phyloP scores from a whole-genome alignment of 2,329 filamentous ascomycete species.

The Zymoseptoria brevis region DNA sequence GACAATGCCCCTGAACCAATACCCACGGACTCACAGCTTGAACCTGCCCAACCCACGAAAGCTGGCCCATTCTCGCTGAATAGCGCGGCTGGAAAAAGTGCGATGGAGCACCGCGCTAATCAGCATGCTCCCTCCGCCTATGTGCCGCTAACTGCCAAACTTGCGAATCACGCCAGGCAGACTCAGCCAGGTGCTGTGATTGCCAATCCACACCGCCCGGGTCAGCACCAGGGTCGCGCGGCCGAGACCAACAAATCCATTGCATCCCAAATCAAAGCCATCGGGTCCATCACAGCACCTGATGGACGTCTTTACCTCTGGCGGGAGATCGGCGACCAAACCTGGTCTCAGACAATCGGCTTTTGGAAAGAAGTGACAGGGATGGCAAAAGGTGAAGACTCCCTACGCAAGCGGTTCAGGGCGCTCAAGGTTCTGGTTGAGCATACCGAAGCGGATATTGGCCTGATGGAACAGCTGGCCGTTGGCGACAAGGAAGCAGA shows the following conservation, averaged over 20 bases:
- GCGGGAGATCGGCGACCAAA: conserved; percentile 8
- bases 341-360: conserved; percentile 4
- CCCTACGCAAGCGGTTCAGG: conserved; percentile 6
- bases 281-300: neutral
- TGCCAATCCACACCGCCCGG: neutral
- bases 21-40: neutral
- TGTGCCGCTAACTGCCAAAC: neutral
- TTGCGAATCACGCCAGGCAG: neutral
- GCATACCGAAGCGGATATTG: neutral
- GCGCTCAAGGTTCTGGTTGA: conserved; percentile 6
- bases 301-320: conserved; percentile 1
- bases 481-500: conserved; percentile 6
- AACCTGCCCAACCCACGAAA: neutral
- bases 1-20: neutral
- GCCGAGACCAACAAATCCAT: neutral
- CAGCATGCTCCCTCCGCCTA: neutral
- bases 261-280: neutral
- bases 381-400: neutral
- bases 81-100: conserved; percentile 5
- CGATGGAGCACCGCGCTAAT: neutral
- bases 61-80: conserved; percentile 7
- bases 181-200: neutral
- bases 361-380: conserved; percentile 5
- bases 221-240: neutral
- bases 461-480: conserved; percentile 3